Conservation (phyloP, 495 filamentous ascomycete species). For the Xylaria longipes region DNA sequence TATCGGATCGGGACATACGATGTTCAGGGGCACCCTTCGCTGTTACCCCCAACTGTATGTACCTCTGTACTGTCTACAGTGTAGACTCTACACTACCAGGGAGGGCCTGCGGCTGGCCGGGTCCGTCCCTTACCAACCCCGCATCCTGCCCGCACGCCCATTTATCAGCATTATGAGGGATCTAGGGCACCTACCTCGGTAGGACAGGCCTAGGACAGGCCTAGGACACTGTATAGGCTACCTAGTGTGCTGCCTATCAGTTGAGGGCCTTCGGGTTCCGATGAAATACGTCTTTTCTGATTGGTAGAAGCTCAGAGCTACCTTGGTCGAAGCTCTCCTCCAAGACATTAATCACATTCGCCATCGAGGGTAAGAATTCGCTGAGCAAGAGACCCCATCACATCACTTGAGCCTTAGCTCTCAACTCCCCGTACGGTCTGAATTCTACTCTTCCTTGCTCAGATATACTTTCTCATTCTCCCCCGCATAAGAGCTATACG, state of each 20-base stretch:
- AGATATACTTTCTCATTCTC: neutral
- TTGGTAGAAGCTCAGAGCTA: conserved; percentile 22
- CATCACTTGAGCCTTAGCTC: neutral
- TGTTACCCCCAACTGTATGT: neutral
- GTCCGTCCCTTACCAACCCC: conserved; percentile 16
- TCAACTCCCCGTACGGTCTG: neutral
- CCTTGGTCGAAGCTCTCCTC: neutral
- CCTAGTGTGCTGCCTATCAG: neutral
- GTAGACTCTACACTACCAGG: too few species aligned
- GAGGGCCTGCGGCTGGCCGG: neutral
- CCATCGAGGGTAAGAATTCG: conserved; percentile 19
- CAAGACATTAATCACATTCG: conserved; percentile 10
- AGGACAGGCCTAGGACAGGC: too few species aligned
- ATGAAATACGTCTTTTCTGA: conserved; percentile 17
- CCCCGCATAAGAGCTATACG: neutral
- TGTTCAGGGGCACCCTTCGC: neutral
- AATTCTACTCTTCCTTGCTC: neutral
- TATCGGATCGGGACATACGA: neutral
- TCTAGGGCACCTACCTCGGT: neutral
- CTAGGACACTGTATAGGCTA: neutral
- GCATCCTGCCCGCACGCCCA: too few species aligned
- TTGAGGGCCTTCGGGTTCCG: neutral
- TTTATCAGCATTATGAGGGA: conserved; percentile 7
- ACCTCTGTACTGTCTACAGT: too few species aligned
- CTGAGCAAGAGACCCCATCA: conserved; percentile 7